phyloP scores from a whole-genome alignment of 352 stramenopile species.

The Phytophthora megakarya region DNA sequence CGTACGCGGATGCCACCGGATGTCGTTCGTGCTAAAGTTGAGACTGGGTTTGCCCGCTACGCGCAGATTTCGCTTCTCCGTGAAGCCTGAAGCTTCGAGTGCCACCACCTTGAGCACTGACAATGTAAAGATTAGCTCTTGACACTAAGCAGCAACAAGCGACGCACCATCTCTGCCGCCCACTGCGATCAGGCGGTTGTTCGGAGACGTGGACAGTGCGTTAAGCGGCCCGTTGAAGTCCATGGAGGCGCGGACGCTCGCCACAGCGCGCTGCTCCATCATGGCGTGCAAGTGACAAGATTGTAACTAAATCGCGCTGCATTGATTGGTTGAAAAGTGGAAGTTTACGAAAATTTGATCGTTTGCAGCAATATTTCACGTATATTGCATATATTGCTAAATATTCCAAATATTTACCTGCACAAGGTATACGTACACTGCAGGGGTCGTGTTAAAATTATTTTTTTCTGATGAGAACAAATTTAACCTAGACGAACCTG shows the following conservation, averaged over 20 bases:
- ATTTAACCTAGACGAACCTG: background rate
- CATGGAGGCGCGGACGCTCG: constrained; percentile 81
- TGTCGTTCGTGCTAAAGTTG: constrained; percentile 91
- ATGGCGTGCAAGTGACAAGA: constrained; percentile 10
- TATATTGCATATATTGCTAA: no score
- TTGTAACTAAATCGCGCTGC: no score
- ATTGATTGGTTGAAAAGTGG: constrained; percentile 33
- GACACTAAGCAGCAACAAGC: background rate
- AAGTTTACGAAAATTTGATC: no score
- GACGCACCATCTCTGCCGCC: constrained; percentile 78
- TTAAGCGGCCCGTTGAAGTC: constrained; percentile 89
- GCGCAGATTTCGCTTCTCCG: constrained; percentile 85
- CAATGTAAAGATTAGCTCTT: constrained; percentile 1
- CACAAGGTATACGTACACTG: no score
- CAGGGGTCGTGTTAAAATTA: no score
- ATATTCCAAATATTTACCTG: no score
- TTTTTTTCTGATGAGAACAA: background rate
- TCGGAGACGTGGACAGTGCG: constrained; percentile 82
- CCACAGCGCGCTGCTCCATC: constrained; percentile 38
- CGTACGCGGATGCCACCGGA: constrained; percentile 88
- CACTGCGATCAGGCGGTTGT: constrained; percentile 82
- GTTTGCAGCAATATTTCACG: no score
- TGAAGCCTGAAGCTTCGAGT: constrained; percentile 76
- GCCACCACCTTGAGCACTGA: constrained; percentile 86
- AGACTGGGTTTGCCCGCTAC: constrained; percentile 78